Evolutionary conservation across 768 basidiomycete species (phyloP).

Genomic region (Tubosaeta brunneosetosa): DNA sequence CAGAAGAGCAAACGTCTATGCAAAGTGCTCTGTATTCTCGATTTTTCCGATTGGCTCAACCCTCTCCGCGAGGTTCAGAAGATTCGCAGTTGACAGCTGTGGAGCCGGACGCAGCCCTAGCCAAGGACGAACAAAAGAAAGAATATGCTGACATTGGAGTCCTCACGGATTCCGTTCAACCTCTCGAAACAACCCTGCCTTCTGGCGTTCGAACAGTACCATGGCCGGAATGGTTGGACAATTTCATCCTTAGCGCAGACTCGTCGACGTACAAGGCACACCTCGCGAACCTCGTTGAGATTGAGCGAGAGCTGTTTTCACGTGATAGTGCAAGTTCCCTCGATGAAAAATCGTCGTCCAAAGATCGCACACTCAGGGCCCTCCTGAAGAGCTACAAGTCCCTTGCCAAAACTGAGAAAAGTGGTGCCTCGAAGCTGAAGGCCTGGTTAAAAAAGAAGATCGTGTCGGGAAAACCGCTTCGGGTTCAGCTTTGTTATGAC

Average conservation of each 20-base stretch:
- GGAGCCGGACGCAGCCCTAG: constrained; percentile 8
- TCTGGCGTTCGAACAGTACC: constrained; percentile 28
- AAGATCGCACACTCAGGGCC: constrained; percentile 39
- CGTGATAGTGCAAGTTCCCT: constrained; percentile 15
- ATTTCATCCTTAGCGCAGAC: constrained; percentile 32
- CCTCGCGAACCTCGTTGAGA: constrained; percentile 32
- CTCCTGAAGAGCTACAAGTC: constrained; percentile 42
- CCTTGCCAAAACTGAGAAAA: constrained; percentile 26
- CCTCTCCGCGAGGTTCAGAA: constrained; percentile 56
- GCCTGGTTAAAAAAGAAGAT: constrained; percentile 65
- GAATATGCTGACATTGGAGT: constrained; percentile 16
- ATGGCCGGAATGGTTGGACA: constrained; percentile 40
- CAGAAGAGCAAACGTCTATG: constrained; percentile 38
- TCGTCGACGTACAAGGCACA: constrained; percentile 34
- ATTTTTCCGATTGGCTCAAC: constrained; percentile 23
- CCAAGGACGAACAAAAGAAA: constrained; percentile 18
- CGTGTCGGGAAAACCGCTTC: constrained; percentile 33
- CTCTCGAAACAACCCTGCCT: constrained; percentile 15
- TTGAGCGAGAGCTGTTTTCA: constrained; percentile 32
- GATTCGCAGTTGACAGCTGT: constrained; percentile 61
- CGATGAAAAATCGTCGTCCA: constrained; percentile 24
- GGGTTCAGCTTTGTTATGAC: constrained; percentile 38
- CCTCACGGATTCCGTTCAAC: constrained; percentile 17
- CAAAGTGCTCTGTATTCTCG: constrained; percentile 4
- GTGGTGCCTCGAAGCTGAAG: constrained; percentile 49